Evolutionary conservation across 1,139 yeast species (phyloP).

Genomic region (Arxiozyma bovina): DNA sequence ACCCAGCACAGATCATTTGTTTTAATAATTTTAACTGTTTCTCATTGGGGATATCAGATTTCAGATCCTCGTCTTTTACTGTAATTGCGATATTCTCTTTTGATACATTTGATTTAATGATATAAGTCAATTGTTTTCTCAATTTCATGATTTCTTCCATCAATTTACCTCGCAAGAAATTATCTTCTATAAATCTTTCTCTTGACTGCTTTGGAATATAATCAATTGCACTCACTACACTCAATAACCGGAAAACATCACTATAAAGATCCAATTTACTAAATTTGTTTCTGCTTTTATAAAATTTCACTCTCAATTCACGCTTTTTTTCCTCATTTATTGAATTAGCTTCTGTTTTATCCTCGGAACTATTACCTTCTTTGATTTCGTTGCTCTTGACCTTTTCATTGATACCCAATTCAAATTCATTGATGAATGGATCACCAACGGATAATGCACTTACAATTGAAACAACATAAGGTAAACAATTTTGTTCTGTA

Average conservation of each 20-base stretch:
- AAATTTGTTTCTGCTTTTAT: conserved; percentile 51
- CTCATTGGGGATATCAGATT: conserved; percentile 59
- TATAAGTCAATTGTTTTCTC: conserved; percentile 65
- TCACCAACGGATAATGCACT: conserved; percentile 93
- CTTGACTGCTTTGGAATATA: conserved; percentile 48
- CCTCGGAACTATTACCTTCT: conserved; percentile 21
- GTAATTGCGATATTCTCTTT: conserved; percentile 51
- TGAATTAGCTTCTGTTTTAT: conserved; percentile 32
- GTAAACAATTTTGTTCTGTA: conserved; percentile 76
- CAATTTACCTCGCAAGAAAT: conserved; percentile 56
- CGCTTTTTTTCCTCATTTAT: conserved; percentile 32
- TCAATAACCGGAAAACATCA: conserved; percentile 67
- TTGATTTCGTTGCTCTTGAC: conserved; percentile 22
- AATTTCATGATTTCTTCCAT: conserved; percentile 83
- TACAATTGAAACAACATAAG: conserved; percentile 81
- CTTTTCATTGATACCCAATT: conserved; percentile 43
- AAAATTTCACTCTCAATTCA: conserved; percentile 41
- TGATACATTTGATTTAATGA: conserved; percentile 57
- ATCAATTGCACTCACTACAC: conserved; percentile 85
- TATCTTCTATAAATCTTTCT: conserved; percentile 42
- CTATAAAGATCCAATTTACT: conserved; percentile 58
- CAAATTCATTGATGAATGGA: conserved; percentile 71
- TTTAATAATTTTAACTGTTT: conserved; percentile 69
- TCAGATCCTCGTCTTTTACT: conserved; percentile 42
- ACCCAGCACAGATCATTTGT: conserved; percentile 90